Evolutionary conservation across 306 rosid genomes (phyloP).

Genomic region (Bauhinia variegata): DNA sequence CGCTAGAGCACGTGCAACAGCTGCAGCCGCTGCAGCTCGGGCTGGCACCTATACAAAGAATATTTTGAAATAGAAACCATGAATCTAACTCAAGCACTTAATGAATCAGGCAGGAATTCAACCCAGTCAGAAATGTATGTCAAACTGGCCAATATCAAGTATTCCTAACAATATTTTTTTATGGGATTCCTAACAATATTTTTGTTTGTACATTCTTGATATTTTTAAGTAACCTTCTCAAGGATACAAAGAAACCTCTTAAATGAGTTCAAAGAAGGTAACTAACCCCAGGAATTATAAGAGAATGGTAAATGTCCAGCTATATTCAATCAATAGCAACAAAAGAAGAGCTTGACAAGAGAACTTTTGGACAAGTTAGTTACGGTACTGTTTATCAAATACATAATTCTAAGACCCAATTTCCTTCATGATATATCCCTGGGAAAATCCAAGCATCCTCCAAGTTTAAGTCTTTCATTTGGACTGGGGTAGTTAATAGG

Average conservation of each 20-base stretch:
- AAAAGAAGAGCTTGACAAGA: not conserved
- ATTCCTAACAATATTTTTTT: not conserved
- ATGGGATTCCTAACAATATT: too few relatives aligned
- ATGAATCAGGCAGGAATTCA: not conserved
- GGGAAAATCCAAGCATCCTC: too few relatives aligned
- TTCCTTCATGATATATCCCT: too few relatives aligned
- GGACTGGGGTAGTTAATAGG: too few relatives aligned
- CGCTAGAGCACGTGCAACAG: constrained; percentile 95
- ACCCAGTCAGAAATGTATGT: not conserved
- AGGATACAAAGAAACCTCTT: too few relatives aligned
- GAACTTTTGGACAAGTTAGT: not conserved
- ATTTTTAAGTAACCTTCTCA: too few relatives aligned
- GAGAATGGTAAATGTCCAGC: not conserved
- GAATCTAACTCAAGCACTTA: constrained; percentile 2
- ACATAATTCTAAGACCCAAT: not conserved
- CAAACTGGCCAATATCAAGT: not conserved
- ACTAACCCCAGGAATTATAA: too few relatives aligned
- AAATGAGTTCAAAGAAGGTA: too few relatives aligned
- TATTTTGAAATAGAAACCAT: constrained; percentile 36
- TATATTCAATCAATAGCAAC: not conserved
- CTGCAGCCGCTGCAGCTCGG: constrained; percentile 97
- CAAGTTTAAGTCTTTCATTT: too few relatives aligned
- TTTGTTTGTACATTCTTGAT: too few relatives aligned
- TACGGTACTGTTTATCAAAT: not conserved
- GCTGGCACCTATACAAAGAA: constrained; percentile 79